A percentile compares a stretch with the other conserved stretches of the same genome.
These are phyloP conservation scores for Talaromyces islandicus DNA, from an alignment of 2,329 filamentous ascomycete species.

Conservation along the genomic window DNA sequence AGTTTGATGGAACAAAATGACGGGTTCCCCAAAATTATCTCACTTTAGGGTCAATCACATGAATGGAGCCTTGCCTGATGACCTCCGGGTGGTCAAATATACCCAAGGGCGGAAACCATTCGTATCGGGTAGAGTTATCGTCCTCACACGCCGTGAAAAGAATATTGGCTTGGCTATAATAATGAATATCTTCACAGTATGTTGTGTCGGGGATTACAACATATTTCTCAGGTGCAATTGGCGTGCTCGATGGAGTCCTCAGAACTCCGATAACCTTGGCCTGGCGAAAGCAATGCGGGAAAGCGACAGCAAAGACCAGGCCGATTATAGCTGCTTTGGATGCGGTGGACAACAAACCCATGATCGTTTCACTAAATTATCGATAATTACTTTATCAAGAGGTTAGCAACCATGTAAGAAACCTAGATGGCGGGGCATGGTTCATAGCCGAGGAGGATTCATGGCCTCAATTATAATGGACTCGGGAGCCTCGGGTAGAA, in stretches of 20 bases:
- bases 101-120: background rate
- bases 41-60: background rate
- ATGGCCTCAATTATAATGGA: background rate
- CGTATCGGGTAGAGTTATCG: background rate
- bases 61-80: background rate
- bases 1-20: background rate
- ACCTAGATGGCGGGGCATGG: background rate
- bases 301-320: background rate
- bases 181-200: background rate
- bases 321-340: background rate
- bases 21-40: background rate
- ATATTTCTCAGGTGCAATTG: background rate
- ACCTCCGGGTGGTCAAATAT: background rate
- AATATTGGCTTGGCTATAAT: background rate
- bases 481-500: background rate
- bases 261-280: background rate
- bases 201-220: background rate
- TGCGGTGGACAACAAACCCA: background rate
- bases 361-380: background rate
- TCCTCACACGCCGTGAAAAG: background rate
- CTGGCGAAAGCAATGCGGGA: background rate
- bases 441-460: background rate
- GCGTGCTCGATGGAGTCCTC: background rate
- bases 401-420: too few species aligned
- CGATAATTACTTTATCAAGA: background rate